Percentiles rank a stretch among this genome's conserved stretches.
Conservation (phyloP, 129 eudicot species). For the Oenanthe sinensis region DNA sequence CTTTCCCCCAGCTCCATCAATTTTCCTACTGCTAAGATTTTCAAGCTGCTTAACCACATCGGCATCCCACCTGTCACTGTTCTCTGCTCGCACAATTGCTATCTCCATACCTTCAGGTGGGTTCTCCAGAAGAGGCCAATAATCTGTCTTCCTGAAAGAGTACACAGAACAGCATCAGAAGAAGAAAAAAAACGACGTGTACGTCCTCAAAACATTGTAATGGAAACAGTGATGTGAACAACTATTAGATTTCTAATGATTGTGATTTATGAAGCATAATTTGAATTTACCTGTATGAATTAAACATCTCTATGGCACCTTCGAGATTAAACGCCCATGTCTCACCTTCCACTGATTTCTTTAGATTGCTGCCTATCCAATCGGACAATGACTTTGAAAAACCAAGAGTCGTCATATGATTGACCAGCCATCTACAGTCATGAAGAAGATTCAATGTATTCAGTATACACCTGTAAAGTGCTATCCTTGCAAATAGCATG, state of each 20-base stretch:
- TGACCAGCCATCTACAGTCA: conserved; percentile 76
- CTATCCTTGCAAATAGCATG: no score
- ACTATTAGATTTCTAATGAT: neutral
- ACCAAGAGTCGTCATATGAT: conserved; percentile 72
- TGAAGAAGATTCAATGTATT: neutral
- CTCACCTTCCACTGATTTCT: conserved; percentile 56
- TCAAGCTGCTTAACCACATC: conserved; percentile 50
- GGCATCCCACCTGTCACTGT: conserved; percentile 86
- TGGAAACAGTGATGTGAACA: neutral
- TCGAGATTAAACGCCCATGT: conserved; percentile 89
- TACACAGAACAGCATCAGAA: neutral
- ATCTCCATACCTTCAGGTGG: conserved; percentile 85
- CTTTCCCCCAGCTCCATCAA: conserved; percentile 47
- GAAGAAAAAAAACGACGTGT: no score
- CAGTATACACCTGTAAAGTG: neutral
- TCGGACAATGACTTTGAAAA: conserved; percentile 76
- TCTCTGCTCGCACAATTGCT: conserved; percentile 74
- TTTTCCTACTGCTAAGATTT: conserved; percentile 26
- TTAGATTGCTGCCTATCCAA: conserved; percentile 88
- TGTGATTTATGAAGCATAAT: neutral
- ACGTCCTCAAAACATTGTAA: neutral
- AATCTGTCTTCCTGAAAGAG: conserved; percentile 62
- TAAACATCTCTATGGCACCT: conserved; percentile 78
- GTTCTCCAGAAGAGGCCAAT: conserved; percentile 72
- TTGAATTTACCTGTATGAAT: conserved; percentile 62